phyloP scores from a whole-genome alignment of 805 yeast species.

The Kuraishia ogatae region DNA sequence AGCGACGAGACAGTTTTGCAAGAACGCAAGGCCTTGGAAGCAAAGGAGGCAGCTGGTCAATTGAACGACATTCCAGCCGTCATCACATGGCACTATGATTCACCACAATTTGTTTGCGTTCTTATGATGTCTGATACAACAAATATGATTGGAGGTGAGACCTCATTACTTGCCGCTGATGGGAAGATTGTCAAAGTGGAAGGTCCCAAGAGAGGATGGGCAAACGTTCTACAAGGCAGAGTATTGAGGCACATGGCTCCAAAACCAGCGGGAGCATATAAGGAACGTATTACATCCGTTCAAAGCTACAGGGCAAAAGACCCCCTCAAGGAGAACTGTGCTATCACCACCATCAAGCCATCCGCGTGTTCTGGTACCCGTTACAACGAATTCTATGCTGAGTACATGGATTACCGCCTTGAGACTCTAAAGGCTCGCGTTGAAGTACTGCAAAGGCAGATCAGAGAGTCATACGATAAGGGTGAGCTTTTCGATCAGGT shows the following conservation, averaged over 20 bases:
- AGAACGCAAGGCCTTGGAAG: constrained; percentile 15
- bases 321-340: constrained; percentile 20
- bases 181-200: constrained; percentile 23
- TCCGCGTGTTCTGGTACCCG: constrained; percentile 14
- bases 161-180: constrained; percentile 38
- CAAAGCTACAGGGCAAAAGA: constrained; percentile 22
- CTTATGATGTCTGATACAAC: constrained; percentile 52
- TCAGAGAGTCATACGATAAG: not conserved
- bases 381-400: constrained; percentile 20
- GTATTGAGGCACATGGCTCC: constrained; percentile 36
- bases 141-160: constrained; percentile 54
- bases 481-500: constrained; percentile 16
- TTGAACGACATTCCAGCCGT: constrained; percentile 27
- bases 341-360: constrained; percentile 23
- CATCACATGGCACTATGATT: constrained; percentile 55
- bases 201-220: constrained; percentile 40
- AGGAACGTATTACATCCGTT: constrained; percentile 34
- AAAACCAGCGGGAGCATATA: constrained; percentile 25
- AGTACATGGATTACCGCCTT: constrained; percentile 20
- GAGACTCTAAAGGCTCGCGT: constrained; percentile 15
- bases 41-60: constrained; percentile 24
- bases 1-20: constrained; percentile 27
- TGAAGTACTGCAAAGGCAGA: constrained; percentile 7
- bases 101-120: constrained; percentile 61
- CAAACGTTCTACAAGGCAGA: constrained; percentile 39